These are phyloP conservation scores for Cyclocybe aegerita DNA, from an alignment of 768 basidiomycete genomes.

Conservation along the genomic window DNA sequence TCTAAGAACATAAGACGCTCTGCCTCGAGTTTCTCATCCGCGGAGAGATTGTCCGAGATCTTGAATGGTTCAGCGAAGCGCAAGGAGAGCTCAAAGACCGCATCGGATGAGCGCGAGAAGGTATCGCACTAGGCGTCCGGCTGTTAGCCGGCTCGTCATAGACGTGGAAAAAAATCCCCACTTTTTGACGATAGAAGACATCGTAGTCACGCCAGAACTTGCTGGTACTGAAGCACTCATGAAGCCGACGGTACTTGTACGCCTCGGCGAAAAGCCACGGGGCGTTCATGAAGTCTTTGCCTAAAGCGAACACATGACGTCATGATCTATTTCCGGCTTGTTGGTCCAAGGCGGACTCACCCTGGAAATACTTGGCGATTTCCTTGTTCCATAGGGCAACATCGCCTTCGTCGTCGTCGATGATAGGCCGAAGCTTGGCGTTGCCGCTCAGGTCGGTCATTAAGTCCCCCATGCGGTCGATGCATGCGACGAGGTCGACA, in stretches of 20 bases:
- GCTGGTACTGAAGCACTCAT: slow-evolving; percentile 91
- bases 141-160: neutral
- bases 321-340: slow-evolving; percentile 5
- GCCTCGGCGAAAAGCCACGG: slow-evolving; percentile 97
- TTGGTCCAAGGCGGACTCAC: slow-evolving; percentile 32
- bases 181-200: slow-evolving; percentile 94
- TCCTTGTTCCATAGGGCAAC: slow-evolving; percentile 97
- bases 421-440: slow-evolving; percentile 80
- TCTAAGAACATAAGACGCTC: slow-evolving; percentile 89
- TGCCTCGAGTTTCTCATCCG: slow-evolving; percentile 61
- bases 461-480: slow-evolving; percentile 86
- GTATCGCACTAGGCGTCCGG: slow-evolving; percentile 72
- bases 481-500: slow-evolving; percentile 80
- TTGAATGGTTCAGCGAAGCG: slow-evolving; percentile 88
- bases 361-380: slow-evolving; percentile 92
- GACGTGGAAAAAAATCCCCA: slow-evolving; percentile 18
- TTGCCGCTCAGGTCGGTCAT: slow-evolving; percentile 87
- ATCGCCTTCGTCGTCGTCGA: slow-evolving; percentile 90
- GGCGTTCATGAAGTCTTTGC: slow-evolving; percentile 85
- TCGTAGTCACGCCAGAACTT: slow-evolving; percentile 91
- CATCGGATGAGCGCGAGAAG: slow-evolving; percentile 88
- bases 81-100: slow-evolving; percentile 91
- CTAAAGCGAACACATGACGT: slow-evolving; percentile 10
- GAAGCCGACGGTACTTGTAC: slow-evolving; percentile 88
- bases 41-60: slow-evolving; percentile 50